Evolutionary conservation across 768 basidiomycete genomes (phyloP).

Genomic region (Goffeauzyma gilvescens): DNA sequence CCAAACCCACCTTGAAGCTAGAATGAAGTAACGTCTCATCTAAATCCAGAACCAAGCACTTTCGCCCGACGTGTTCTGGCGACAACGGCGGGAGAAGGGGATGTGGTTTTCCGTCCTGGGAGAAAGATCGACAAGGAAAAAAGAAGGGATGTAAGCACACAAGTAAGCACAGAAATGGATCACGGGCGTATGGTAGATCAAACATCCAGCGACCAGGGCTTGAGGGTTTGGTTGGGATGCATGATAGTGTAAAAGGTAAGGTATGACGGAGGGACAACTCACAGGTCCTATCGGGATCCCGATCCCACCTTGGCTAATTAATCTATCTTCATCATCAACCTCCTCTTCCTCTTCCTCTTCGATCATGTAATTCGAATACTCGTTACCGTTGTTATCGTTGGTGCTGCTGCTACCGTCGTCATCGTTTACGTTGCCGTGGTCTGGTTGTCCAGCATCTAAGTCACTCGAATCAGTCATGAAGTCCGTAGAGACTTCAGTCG

Average conservation of each 20-base stretch:
- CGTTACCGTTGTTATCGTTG: slow-evolving; percentile 38
- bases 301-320: slow-evolving; percentile 77
- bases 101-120: slow-evolving; percentile 62
- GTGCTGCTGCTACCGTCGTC: slow-evolving; percentile 48
- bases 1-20: slow-evolving; percentile 73
- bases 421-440: slow-evolving; percentile 52
- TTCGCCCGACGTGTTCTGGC: slow-evolving; percentile 63
- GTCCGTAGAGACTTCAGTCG: slow-evolving; percentile 18
- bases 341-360: slow-evolving; percentile 29
- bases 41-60: slow-evolving; percentile 88
- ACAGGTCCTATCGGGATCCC: slow-evolving; percentile 89
- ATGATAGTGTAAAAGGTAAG: no score
- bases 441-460: slow-evolving; percentile 39
- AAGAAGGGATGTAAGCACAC: background rate
- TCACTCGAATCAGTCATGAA: slow-evolving; percentile 16
- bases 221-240: background rate
- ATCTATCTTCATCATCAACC: slow-evolving; percentile 71
- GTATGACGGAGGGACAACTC: no score
- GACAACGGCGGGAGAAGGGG: slow-evolving; percentile 74
- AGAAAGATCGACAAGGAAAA: background rate
- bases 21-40: slow-evolving; percentile 95
- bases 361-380: slow-evolving; percentile 7
- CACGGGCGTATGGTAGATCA: background rate
- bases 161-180: background rate
- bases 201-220: background rate